phyloP scores from a whole-genome alignment of 208 protist genomes.

The Leishmania amazonensis region DNA sequence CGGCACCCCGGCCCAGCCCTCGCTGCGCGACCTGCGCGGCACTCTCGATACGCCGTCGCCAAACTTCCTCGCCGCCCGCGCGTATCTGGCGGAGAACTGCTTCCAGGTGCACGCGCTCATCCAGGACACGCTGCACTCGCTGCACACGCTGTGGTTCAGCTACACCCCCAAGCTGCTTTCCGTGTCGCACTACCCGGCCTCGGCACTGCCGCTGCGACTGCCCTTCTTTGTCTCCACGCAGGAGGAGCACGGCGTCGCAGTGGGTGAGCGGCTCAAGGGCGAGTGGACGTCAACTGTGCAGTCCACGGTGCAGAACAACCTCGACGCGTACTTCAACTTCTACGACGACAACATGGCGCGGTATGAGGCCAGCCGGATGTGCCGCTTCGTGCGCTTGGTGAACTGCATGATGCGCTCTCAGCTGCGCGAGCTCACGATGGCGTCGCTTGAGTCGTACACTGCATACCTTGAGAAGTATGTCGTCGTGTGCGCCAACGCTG shows the following conservation, averaged over 20 bases:
- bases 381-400: conserved; percentile 88
- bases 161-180: conserved; percentile 70
- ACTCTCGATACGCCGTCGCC: conserved; percentile 85
- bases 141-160: conserved; percentile 81
- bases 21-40: conserved; percentile 61
- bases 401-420: conserved; percentile 93
- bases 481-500: conserved; percentile 22
- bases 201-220: conserved; percentile 74
- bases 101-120: conserved; percentile 89
- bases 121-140: conserved; percentile 74
- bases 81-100: conserved; percentile 84
- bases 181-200: conserved; percentile 41
- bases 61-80: conserved; percentile 64
- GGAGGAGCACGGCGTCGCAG: conserved; percentile 51
- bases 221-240: conserved; percentile 72
- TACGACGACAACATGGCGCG: conserved; percentile 92
- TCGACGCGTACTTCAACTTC: conserved; percentile 94
- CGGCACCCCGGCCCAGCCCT: conserved; percentile 35
- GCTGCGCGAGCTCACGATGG: conserved; percentile 76
- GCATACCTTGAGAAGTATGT: conserved; percentile 72
- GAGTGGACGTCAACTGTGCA: conserved; percentile 93
- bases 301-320: conserved; percentile 93
- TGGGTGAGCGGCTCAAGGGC: conserved; percentile 80
- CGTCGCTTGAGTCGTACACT: conserved; percentile 80
- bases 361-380: conserved; percentile 85